Evolutionary conservation across 768 basidiomycete genomes (phyloP).

Genomic region (Boletus edulis): DNA sequence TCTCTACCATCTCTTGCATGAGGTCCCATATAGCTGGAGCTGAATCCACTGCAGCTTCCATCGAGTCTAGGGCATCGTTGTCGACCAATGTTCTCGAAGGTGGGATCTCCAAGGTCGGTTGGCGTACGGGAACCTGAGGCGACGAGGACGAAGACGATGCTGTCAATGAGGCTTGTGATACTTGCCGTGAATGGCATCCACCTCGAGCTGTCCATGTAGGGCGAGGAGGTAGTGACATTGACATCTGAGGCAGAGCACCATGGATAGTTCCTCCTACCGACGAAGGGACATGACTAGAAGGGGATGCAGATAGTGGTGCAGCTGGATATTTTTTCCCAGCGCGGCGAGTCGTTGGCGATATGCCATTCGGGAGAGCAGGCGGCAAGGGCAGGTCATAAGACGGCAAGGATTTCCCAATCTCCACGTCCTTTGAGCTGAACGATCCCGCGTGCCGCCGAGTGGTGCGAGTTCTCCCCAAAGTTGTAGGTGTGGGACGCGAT

Average conservation of each 20-base stretch:
- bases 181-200: constrained; percentile 40
- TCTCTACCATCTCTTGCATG: constrained; percentile 70
- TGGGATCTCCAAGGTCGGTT: constrained; percentile 46
- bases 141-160: constrained; percentile 38
- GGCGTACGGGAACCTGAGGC: constrained; percentile 23
- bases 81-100: constrained; percentile 67
- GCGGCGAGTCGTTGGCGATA: constrained; percentile 38
- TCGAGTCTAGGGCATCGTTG: constrained; percentile 74
- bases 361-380: constrained; percentile 24
- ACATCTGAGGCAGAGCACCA: constrained; percentile 4
- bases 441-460: constrained; percentile 89
- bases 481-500: constrained; percentile 27
- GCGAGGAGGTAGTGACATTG: constrained; percentile 14
- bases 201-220: constrained; percentile 7
- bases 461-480: constrained; percentile 47
- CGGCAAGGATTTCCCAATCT: constrained; percentile 78
- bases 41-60: constrained; percentile 73
- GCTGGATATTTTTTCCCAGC: constrained; percentile 50
- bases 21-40: constrained; percentile 82
- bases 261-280: constrained; percentile 2
- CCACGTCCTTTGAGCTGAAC: constrained; percentile 89
- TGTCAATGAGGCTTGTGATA: constrained; percentile 42
- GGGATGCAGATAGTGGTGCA: constrained; percentile 32
- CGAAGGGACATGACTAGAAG: constrained; percentile 16
- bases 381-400: constrained; percentile 48